Evolutionary conservation across 495 filamentous ascomycete species (phyloP).

Genomic region (Annulohypoxylon maeteangense): DNA sequence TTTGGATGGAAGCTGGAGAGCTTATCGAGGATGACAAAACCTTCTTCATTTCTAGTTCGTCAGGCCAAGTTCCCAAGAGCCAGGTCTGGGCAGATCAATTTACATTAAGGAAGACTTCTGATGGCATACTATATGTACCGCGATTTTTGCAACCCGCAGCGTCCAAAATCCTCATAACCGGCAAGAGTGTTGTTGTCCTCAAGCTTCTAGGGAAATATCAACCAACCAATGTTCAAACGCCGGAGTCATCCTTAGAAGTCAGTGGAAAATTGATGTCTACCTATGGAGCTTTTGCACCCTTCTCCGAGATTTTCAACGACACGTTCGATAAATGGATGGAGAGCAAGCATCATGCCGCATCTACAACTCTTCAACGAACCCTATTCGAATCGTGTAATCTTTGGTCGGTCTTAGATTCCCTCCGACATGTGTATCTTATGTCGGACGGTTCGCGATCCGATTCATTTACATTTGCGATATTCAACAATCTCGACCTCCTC

Average conservation of each 20-base stretch:
- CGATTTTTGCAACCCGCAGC: slow-evolving; percentile 75
- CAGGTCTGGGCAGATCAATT: slow-evolving; percentile 83
- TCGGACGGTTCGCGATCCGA: slow-evolving; percentile 72
- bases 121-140: slow-evolving; percentile 71
- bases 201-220: slow-evolving; percentile 67
- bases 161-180: slow-evolving; percentile 80
- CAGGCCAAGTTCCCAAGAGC: slow-evolving; percentile 66
- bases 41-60: slow-evolving; percentile 77
- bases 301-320: slow-evolving; percentile 75
- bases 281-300: slow-evolving; percentile 68
- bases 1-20: slow-evolving; percentile 87
- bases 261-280: slow-evolving; percentile 61
- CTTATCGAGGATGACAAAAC: slow-evolving; percentile 68
- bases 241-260: slow-evolving; percentile 60
- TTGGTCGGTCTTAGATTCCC: slow-evolving; percentile 69
- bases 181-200: slow-evolving; percentile 87
- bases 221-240: slow-evolving; percentile 25
- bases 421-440: slow-evolving; percentile 78
- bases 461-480: slow-evolving; percentile 73
- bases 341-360: slow-evolving; percentile 74
- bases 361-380: slow-evolving; percentile 68
- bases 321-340: slow-evolving; percentile 78
- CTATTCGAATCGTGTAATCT: slow-evolving; percentile 78
- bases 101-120: slow-evolving; percentile 64
- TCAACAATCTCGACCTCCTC: slow-evolving; percentile 77